Percentiles rank a stretch among this genome's conserved stretches.
Evolutionary conservation across 371 early-diverging fungal genomes (phyloP).

Genomic region (Homolaphlyctis polyrhiza): DNA sequence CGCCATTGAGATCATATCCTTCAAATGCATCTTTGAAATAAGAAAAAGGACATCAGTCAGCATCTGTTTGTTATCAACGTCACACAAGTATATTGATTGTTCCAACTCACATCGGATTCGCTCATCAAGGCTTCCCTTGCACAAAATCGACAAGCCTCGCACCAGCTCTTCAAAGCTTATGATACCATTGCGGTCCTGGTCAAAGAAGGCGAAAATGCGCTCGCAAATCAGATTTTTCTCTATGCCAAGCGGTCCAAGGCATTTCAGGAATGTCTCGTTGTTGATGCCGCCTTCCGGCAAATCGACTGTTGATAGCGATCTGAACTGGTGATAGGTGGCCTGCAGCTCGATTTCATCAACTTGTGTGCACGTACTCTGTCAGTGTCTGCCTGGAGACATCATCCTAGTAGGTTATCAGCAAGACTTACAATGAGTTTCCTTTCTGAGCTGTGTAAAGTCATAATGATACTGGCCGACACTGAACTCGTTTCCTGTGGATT

Average conservation of each 20-base stretch:
- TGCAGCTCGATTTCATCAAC: constrained; percentile 80
- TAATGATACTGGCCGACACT: not conserved
- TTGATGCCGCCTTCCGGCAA: constrained; percentile 66
- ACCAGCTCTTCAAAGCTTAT: constrained; percentile 83
- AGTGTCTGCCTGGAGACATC: not conserved
- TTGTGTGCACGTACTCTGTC: too few relatives aligned
- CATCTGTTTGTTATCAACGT: not conserved
- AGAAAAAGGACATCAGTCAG: constrained; percentile 2
- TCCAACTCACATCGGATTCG: constrained; percentile 73
- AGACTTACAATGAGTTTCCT: constrained; percentile 67
- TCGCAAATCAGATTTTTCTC: constrained; percentile 81
- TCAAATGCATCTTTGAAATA: constrained; percentile 69
- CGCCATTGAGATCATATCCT: constrained; percentile 89
- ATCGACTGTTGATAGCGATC: constrained; percentile 67
- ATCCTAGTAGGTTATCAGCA: constrained; percentile 32
- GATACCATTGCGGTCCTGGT: constrained; percentile 68
- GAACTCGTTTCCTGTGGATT: too few relatives aligned
- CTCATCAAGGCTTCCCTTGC: constrained; percentile 85
- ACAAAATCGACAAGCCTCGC: constrained; percentile 72
- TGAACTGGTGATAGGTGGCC: constrained; percentile 81
- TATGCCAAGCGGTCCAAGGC: constrained; percentile 80
- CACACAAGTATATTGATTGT: not conserved
- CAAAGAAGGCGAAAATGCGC: constrained; percentile 86
- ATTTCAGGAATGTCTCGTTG: constrained; percentile 72
- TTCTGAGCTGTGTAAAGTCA: constrained; percentile 46